Evolutionary conservation across 2,329 filamentous ascomycete species (phyloP), one percentile per base, ranked within the genome.

Genomic region (Drechslerella coelobrocha): DNA sequence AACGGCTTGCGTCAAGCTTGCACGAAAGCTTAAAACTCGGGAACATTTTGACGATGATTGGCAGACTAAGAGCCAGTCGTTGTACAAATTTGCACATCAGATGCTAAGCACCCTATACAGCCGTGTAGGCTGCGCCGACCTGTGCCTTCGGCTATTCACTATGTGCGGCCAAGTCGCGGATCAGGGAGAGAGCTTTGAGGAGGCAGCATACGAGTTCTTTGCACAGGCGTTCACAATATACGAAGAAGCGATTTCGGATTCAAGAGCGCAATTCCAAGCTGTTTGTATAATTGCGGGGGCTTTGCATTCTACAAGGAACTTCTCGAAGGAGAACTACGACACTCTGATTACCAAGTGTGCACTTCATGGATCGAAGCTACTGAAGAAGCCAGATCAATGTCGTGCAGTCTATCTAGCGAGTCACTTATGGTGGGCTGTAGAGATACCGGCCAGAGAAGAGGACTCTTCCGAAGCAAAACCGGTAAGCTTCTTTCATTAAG

Each of bases 221-320:
- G 94, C 94, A 0, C 94, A 99, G 79, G 93, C 94, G 0, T 99
- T 99, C 76, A 97, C 93, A 0, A 91, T 97, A 7, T 99, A 99
- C 77, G 94, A 99, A 78, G 94, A 99, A 79, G 89, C 91, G 0
- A 90, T 99, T 73, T 94, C 91, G 72, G 95, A 99, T 78, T 96
- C 92, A 14, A 89, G 95, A 78, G 93, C 92, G 12, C 94, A 99
- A 78, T 99, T 97, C 82, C 94, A 99, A 81, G 93, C 94, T 0
- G 94, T 99, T 0, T 97, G 92, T 75, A 89, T 97, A 39, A 92
- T 99, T 76, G 91, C 93, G 1, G 91, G 89, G 62, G 91, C 90
- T 3, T 82, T 99, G 62, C 92, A 97, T 77, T 89, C 91, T 73
- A 93, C 91, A 10, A 85, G 93, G 66, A 88, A 93, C 76, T 99